These are phyloP conservation scores for Fusarium heterosporum DNA, from an alignment of 2,329 filamentous ascomycete genomes.

Conservation along the genomic window DNA sequence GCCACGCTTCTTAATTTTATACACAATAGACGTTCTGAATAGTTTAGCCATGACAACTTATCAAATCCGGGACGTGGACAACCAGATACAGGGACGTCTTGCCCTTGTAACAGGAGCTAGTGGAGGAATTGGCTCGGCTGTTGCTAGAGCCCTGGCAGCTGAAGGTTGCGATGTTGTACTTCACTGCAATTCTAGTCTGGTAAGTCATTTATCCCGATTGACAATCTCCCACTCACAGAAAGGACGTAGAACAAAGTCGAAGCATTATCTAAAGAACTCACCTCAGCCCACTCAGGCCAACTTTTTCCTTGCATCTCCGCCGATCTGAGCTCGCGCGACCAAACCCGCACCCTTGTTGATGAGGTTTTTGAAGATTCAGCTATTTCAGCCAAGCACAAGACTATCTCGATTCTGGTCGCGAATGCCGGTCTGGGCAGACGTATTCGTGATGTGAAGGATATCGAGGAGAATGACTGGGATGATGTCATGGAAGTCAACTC, in stretches of 20 bases:
- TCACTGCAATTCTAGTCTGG: slow-evolving; percentile 30
- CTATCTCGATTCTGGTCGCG: slow-evolving; percentile 50
- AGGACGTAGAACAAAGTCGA: slow-evolving; percentile 21
- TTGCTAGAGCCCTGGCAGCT: slow-evolving; percentile 17
- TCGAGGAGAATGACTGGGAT: slow-evolving; percentile 54
- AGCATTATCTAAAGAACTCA: slow-evolving; percentile 5
- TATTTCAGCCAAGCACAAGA: slow-evolving; percentile 22
- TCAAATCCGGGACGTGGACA: slow-evolving; percentile 23
- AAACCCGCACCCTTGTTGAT: slow-evolving; percentile 26
- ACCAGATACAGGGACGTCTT: slow-evolving; percentile 23
- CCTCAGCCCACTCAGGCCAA: background rate
- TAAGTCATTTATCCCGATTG: rapidly evolving
- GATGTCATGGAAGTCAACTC: slow-evolving; percentile 52
- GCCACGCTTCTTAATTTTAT: background rate
- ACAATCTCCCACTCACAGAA: background rate
- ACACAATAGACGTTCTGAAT: rapidly evolving
- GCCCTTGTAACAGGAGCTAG: slow-evolving; percentile 35
- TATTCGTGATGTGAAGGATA: slow-evolving; percentile 50
- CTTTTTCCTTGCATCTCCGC: slow-evolving; percentile 26
- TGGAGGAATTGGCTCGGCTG: slow-evolving; percentile 31
- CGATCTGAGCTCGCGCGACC: slow-evolving; percentile 19
- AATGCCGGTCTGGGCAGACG: slow-evolving; percentile 51
- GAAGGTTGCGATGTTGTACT: slow-evolving; percentile 35
- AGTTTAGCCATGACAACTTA: slow-evolving; percentile 8
- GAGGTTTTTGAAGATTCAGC: slow-evolving; percentile 1